A percentile compares a stretch with the other conserved stretches of the same genome.
These are phyloP conservation scores for Calocybe cyanea DNA, from an alignment of 768 basidiomycete species.

Conservation along the genomic window DNA sequence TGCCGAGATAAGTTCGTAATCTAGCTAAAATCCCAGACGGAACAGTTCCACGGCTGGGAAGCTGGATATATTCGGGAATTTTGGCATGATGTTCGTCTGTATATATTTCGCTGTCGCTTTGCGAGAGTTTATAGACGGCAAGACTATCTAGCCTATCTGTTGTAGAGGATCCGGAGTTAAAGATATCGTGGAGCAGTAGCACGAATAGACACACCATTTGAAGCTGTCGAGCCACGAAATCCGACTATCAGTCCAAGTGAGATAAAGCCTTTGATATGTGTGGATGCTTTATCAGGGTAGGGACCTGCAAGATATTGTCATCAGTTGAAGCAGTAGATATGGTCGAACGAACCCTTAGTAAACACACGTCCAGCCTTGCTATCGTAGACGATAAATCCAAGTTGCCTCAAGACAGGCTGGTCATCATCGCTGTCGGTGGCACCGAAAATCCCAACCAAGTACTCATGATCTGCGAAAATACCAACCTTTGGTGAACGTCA, in stretches of 20 bases:
- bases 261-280: neutral
- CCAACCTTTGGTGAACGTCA: too few relatives aligned
- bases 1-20: too few relatives aligned
- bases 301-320: neutral
- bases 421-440: neutral
- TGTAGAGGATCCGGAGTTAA: too few relatives aligned
- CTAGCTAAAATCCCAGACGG: too few relatives aligned
- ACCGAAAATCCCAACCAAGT: conserved; percentile 9
- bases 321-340: neutral
- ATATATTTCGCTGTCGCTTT: neutral
- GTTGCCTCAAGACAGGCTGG: neutral
- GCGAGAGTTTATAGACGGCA: conserved; percentile 1
- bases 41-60: too few relatives aligned
- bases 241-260: conserved; percentile 5
- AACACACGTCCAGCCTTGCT: neutral
- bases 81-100: too few relatives aligned
- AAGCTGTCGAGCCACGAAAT: conserved; percentile 1
- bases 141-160: conserved; percentile 3
- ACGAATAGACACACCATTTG: neutral
- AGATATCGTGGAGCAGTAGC: neutral
- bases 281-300: neutral
- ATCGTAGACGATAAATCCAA: conserved; percentile 8
- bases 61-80: too few relatives aligned
- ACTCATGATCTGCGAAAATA: neutral
- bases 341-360: neutral